phyloP scores from a whole-genome alignment of 148 eudicot genomes.

The Rhododendron simsii region DNA sequence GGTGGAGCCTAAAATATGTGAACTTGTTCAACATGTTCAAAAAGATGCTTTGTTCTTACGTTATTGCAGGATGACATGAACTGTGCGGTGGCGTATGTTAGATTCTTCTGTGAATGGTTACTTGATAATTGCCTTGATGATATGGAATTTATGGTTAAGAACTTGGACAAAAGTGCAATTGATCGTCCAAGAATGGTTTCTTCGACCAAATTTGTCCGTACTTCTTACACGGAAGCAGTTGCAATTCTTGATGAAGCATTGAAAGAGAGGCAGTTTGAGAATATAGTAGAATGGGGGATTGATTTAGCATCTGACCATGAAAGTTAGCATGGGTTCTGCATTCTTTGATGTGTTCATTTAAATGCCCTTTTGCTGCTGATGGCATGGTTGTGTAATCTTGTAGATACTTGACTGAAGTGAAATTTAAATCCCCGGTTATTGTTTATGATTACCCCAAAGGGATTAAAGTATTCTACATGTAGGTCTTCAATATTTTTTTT shows the following conservation, averaged over 20 bases:
- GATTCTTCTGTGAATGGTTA: conserved; percentile 74
- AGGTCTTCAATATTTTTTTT: conserved; percentile 21
- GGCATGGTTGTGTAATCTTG: not conserved
- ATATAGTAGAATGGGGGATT: conserved; percentile 91
- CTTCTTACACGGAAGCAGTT: conserved; percentile 85
- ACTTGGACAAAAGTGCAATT: conserved; percentile 67
- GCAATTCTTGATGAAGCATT: conserved; percentile 51
- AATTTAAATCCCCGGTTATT: conserved; percentile 74
- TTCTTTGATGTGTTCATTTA: not conserved
- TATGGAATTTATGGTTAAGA: conserved; percentile 83
- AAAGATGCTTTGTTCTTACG: not conserved
- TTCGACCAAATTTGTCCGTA: conserved; percentile 56
- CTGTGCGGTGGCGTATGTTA: conserved; percentile 86
- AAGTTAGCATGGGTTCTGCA: conserved; percentile 36
- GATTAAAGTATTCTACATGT: conserved; percentile 97
- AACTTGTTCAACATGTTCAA: not conserved
- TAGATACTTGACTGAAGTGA: conserved; percentile 80
- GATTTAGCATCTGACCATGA: conserved; percentile 97
- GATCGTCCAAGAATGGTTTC: conserved; percentile 82
- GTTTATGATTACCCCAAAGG: conserved; percentile 95
- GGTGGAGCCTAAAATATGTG: not conserved
- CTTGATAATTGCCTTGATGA: conserved; percentile 91
- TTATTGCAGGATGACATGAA: conserved; percentile 86
- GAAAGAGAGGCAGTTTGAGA: conserved; percentile 74
- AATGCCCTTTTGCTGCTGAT: not conserved